Evolutionary conservation across 768 basidiomycete genomes (phyloP), one percentile per base, ranked within the genome.

Genomic region (Fibroporia radiculosa): DNA sequence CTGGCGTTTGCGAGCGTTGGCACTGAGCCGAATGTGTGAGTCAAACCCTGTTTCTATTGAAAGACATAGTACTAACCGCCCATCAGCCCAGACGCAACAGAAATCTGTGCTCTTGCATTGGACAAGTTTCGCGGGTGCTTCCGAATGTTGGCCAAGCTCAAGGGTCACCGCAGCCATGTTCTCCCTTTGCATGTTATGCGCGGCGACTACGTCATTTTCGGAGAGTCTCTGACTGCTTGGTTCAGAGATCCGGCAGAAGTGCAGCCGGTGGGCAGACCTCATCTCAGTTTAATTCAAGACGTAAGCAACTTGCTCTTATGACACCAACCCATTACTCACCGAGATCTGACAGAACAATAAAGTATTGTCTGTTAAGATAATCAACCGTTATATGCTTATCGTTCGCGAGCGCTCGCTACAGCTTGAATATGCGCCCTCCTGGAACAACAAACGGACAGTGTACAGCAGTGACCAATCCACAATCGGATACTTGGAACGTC

Each of bases 81-180:
- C 19, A 36, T 12, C 34, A 55, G 51, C 2, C 40, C 36, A 20
- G 47, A 42, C 10, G 32, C 40, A 0, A 45, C 48, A 2, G 51
- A 48, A 19, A 44, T 51, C 23, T 51, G 51, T 32, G 53, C 54
- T 6, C 55, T 60, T 35, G 52, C 57, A 1, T 51, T 64, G 16
- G 64, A 66, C 41, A 59, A 47, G 23, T 66, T 64, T 47, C 62
- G 60, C 33, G 63, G 64, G 23, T 40, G 44, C 22, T 62, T 64
- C 48, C 42, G 33, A 23, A 44, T 42, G 16, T 42, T 48, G 7
- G 45, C 54, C 42, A 52, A 48, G 11, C 20, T 55, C 11, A 51
- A 48, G 12, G 51, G 51, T 12, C 36, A 40, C 25, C 48, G 55
- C 22, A 37, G 34, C 6, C 43, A 48, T 10, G 31, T 52, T 2